Percentiles rank a stretch among this genome's conserved stretches.
These are phyloP conservation scores for Plenodomus tracheiphilus DNA, from an alignment of 2,329 filamentous ascomycete species.

Conservation along the genomic window DNA sequence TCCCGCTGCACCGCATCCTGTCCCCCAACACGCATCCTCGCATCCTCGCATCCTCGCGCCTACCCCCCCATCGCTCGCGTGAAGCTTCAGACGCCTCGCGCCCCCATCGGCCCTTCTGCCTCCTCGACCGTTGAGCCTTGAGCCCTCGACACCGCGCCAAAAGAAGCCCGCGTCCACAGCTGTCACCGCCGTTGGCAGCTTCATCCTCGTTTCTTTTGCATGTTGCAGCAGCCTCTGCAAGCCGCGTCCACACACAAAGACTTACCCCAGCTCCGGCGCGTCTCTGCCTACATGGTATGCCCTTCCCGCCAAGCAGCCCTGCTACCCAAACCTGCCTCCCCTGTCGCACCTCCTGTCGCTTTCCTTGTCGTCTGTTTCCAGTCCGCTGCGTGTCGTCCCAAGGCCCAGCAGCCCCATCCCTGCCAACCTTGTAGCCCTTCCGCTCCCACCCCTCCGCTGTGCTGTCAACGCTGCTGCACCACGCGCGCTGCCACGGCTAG, in stretches of 20 bases:
- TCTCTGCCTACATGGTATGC: constrained; percentile 49
- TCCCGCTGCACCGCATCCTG: neutral
- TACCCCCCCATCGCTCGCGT: constrained; percentile 6
- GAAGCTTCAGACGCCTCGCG: constrained; percentile 17
- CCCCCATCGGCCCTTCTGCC: constrained; percentile 19
- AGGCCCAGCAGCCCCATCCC: constrained; percentile 37
- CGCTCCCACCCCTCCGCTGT: constrained; percentile 38
- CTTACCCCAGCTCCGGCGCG: constrained; percentile 41
- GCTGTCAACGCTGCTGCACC: constrained; percentile 33
- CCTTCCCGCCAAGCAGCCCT: constrained; percentile 44
- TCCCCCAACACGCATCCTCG: constrained; percentile 10
- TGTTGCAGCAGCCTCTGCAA: constrained; percentile 45
- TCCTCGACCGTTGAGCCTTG: constrained; percentile 39
- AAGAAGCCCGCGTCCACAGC: constrained; percentile 17
- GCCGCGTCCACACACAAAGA: constrained; percentile 39
- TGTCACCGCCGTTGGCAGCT: constrained; percentile 31
- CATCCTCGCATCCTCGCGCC: constrained; percentile 4
- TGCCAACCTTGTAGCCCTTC: constrained; percentile 29
- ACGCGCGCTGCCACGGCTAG: constrained; percentile 28
- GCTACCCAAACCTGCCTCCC: constrained; percentile 32
- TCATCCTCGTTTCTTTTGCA: constrained; percentile 44
- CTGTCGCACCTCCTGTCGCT: constrained; percentile 32
- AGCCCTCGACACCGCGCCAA: constrained; percentile 22
- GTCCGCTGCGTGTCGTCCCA: constrained; percentile 35
- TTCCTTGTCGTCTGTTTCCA: constrained; percentile 25